Evolutionary conservation across 2,329 filamentous ascomycete genomes (phyloP), one percentile per base, ranked within the genome.

Genomic region (Cladophialophora bantiana): DNA sequence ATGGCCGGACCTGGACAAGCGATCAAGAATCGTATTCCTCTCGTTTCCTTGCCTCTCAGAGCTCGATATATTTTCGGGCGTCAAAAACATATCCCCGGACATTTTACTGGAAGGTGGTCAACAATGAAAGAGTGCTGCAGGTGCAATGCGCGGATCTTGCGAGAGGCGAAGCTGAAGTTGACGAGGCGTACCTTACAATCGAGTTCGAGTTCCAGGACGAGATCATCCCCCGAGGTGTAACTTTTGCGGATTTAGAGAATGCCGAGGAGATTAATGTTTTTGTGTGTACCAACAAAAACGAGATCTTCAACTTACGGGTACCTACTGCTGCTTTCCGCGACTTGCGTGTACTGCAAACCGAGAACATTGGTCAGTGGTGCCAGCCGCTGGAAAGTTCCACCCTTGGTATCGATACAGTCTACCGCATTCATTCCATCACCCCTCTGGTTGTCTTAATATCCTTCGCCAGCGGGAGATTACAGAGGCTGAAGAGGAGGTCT

Each of bases 91-190:
- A 90, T 70, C 95, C 95, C 45, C 89, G 91, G 75, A 92, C 88
- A 78, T 96, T 98, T 76, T 85, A 97, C 56, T 99, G 95, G 95
- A 88, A 94, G 73, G 85, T 98, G 45, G 81, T 97, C 68, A 90
- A 96, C 75, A 88, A 92, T 74, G 88, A 89, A 74, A 91, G 87
- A 72, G 83, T 93, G 69, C 84, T 99, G 73, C 94, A 95, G 79
- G 84, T 99, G 59, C 90, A 92, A 75, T 89, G 88, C 48, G 88
- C 92, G 67, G 95, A 99, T 79, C 81, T 97, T 71, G 90, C 88
- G 76, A 93, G 86, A 81, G 86, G 84, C 71, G 84, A 84, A 68
- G 85, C 83, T 72, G 85, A 88, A 26, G 79, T 83, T 52, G 76
- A 80, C 59, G 92, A 96, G 78, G 88, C 91, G 62, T 88, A 89